phyloP scores from a whole-genome alignment of 1,139 yeast species.

The Saccharomycopsis hybrid region DNA sequence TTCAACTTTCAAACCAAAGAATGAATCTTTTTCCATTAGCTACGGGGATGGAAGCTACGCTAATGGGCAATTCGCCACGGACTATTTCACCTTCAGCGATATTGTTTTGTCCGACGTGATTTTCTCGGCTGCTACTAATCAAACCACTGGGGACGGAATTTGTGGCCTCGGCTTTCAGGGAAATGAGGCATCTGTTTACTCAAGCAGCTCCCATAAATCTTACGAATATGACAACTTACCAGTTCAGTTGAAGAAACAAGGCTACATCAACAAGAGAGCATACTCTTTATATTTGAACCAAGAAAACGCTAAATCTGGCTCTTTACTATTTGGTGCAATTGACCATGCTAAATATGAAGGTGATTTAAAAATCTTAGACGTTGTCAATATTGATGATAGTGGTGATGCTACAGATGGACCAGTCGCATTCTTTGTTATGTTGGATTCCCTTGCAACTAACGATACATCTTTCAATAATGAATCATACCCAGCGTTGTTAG shows the following conservation, averaged over 20 bases:
- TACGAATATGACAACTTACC: slow-evolving; percentile 39
- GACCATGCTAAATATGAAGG: slow-evolving; percentile 47
- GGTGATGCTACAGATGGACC: slow-evolving; percentile 4
- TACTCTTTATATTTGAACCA: slow-evolving; percentile 48
- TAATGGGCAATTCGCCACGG: slow-evolving; percentile 55
- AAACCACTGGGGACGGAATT: slow-evolving; percentile 40
- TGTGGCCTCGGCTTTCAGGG: slow-evolving; percentile 49
- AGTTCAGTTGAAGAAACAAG: slow-evolving; percentile 38
- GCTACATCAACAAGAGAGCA: slow-evolving; percentile 38
- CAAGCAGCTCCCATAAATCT: not conserved
- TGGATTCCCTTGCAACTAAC: not conserved
- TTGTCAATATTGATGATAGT: slow-evolving; percentile 26
- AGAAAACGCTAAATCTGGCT: slow-evolving; percentile 36
- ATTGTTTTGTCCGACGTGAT: slow-evolving; percentile 37
- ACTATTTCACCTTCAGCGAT: slow-evolving; percentile 39
- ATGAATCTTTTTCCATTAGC: slow-evolving; percentile 30
- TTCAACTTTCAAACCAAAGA: slow-evolving; percentile 22
- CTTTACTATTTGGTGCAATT: slow-evolving; percentile 53
- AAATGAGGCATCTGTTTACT: slow-evolving; percentile 23
- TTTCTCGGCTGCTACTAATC: slow-evolving; percentile 43
- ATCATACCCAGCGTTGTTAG: slow-evolving; percentile 44
- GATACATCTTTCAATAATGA: not conserved
- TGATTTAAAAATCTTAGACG: slow-evolving; percentile 23
- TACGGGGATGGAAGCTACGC: slow-evolving; percentile 65
- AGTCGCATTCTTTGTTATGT: slow-evolving; percentile 16